A percentile compares a stretch with the other conserved stretches of the same genome.
Evolutionary conservation across 1,284 basidiomycete genomes (phyloP).

Genomic region (Rhodotorula glutinis): DNA sequence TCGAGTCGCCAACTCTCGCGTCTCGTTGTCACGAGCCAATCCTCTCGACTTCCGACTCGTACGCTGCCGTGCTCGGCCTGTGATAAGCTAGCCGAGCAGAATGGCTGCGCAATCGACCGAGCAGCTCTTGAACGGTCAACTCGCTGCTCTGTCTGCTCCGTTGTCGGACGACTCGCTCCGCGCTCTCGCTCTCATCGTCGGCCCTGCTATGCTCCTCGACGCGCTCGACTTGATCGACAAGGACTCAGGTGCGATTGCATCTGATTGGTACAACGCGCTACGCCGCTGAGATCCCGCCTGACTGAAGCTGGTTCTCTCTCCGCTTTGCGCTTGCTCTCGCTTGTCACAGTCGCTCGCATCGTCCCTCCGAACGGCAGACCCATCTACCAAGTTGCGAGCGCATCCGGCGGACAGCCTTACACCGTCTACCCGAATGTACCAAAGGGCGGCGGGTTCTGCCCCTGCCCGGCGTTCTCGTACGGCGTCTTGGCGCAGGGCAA

Average conservation of each 20-base stretch:
- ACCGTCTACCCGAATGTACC: conserved; percentile 11
- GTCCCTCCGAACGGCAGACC: conserved; percentile 11
- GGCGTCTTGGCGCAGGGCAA: conserved; percentile 4
- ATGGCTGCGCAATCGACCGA: background rate
- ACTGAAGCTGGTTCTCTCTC: background rate
- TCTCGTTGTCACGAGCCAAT: no score
- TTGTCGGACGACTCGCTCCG: conserved; percentile 9
- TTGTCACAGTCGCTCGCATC: conserved; percentile 13
- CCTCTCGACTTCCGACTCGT: no score
- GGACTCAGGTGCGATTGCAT: conserved; percentile 8
- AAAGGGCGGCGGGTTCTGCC: conserved; percentile 22
- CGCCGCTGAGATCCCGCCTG: background rate
- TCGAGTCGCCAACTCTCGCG: no score
- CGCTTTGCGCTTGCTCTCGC: no score
- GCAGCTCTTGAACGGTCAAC: conserved; percentile 1
- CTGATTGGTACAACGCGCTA: no score
- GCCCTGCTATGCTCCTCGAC: conserved; percentile 12
- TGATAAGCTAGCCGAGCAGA: no score
- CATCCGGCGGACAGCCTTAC: conserved; percentile 3
- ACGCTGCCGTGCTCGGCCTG: no score
- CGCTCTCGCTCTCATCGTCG: conserved; percentile 21
- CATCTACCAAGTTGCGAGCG: conserved; percentile 31
- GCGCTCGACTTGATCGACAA: conserved; percentile 35
- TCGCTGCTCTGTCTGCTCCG: background rate
- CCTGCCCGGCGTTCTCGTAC: conserved; percentile 26